Conservation (phyloP, 768 basidiomycete species). For the Tulasnella sp. region DNA sequence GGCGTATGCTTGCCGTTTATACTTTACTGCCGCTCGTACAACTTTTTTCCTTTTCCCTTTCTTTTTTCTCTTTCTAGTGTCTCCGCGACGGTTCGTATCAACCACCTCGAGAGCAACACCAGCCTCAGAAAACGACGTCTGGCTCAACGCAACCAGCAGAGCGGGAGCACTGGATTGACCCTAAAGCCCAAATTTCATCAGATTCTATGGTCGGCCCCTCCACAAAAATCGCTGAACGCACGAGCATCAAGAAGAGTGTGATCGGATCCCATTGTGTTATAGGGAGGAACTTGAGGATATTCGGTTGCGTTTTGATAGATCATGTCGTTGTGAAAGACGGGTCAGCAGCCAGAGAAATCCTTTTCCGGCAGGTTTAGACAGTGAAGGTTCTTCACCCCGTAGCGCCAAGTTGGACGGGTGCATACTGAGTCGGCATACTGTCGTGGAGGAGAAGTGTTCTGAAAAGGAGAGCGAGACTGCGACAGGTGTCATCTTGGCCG, state of each 20-base stretch:
- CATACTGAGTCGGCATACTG: slow-evolving; percentile 32
- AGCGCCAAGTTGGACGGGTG: slow-evolving; percentile 33
- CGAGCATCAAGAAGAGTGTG: slow-evolving; percentile 69
- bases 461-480: slow-evolving; percentile 36
- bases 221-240: slow-evolving; percentile 71
- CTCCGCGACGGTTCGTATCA: slow-evolving; percentile 12
- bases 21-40: not conserved
- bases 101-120: not conserved
- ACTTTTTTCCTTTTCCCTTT: not conserved
- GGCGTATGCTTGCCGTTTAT: no score
- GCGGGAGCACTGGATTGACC: slow-evolving; percentile 61
- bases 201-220: slow-evolving; percentile 79
- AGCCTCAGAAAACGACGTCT: not conserved
- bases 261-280: slow-evolving; percentile 79
- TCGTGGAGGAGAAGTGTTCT: slow-evolving; percentile 31
- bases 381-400: not conserved
- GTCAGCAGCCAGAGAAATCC: slow-evolving; percentile 44
- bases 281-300: slow-evolving; percentile 72
- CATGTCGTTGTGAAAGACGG: slow-evolving; percentile 85
- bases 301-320: slow-evolving; percentile 76
- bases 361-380: not conserved
- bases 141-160: slow-evolving; percentile 50
- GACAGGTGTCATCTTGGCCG: slow-evolving; percentile 27
- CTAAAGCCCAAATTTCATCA: slow-evolving; percentile 71
- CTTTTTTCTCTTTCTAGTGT: not conserved